Conservation (phyloP, 331 rosid genomes). For the Quercus lobata region DNA sequence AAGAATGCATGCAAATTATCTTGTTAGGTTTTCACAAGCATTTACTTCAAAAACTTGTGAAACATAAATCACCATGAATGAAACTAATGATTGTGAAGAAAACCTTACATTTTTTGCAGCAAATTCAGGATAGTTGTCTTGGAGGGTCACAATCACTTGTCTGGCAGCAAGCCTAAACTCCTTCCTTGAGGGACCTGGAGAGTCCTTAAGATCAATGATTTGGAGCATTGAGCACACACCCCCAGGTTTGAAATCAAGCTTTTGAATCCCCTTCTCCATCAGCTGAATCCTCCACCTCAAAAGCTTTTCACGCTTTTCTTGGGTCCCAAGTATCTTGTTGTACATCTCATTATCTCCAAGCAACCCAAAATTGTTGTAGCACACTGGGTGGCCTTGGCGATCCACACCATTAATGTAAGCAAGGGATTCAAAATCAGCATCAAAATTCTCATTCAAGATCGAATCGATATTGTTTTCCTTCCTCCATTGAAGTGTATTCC, state of each 20-base stretch:
- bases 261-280: conserved; percentile 83
- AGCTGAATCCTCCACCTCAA: conserved; percentile 84
- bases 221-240: conserved; percentile 77
- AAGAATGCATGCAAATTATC: not conserved
- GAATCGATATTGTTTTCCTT: conserved; percentile 65
- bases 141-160: conserved; percentile 60
- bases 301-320: conserved; percentile 59
- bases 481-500: conserved; percentile 78
- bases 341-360: conserved; percentile 62
- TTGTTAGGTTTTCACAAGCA: not conserved
- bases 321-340: conserved; percentile 56
- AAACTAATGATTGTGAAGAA: not conserved
- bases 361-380: conserved; percentile 73
- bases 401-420: conserved; percentile 59
- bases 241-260: conserved; percentile 61
- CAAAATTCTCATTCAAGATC: conserved; percentile 47
- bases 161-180: conserved; percentile 67
- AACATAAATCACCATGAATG: too few relatives aligned
- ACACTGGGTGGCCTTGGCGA: conserved; percentile 73
- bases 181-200: conserved; percentile 71
- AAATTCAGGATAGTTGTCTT: conserved; percentile 89
- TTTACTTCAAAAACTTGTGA: not conserved
- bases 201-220: conserved; percentile 67
- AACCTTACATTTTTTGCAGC: conserved; percentile 74
- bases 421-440: conserved; percentile 37